Evolutionary conservation across 176 grass and related monocot species (phyloP).

Genomic region (Pontederia crassipes): DNA sequence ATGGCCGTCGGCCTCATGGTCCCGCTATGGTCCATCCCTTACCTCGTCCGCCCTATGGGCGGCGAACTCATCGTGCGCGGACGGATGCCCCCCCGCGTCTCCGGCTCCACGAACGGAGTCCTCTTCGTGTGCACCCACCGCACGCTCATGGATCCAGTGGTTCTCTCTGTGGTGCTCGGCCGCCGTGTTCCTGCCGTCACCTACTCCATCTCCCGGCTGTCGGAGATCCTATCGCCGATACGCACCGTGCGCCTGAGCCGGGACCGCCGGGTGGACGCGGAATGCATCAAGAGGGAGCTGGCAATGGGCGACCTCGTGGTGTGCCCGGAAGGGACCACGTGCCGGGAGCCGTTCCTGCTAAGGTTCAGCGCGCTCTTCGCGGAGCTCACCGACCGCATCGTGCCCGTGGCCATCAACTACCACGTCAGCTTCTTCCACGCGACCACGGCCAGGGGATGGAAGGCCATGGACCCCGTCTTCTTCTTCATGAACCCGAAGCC

Average conservation of each 20-base stretch:
- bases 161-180: conserved; percentile 67
- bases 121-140: conserved; percentile 83
- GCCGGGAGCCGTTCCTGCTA: conserved; percentile 61
- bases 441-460: conserved; percentile 75
- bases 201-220: conserved; percentile 68
- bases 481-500: conserved; percentile 95
- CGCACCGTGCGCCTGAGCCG: conserved; percentile 49
- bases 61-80: conserved; percentile 53
- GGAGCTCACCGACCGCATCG: conserved; percentile 68
- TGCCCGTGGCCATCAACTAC: conserved; percentile 75
- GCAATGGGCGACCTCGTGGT: conserved; percentile 54
- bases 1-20: conserved; percentile 51
- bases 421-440: conserved; percentile 68
- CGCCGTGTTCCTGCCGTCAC: conserved; percentile 65
- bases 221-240: conserved; percentile 67
- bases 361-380: conserved; percentile 75
- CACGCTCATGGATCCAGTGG: conserved; percentile 68
- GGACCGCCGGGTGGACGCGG: conserved; percentile 38
- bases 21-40: conserved; percentile 41
- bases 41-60: conserved; percentile 47
- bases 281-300: conserved; percentile 45
- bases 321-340: conserved; percentile 71
- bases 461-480: conserved; percentile 80
- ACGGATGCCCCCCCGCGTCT: conserved; percentile 24
- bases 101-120: conserved; percentile 37